These are phyloP conservation scores for Naganishia onofrii DNA, from an alignment of 768 basidiomycete species.

Conservation along the genomic window DNA sequence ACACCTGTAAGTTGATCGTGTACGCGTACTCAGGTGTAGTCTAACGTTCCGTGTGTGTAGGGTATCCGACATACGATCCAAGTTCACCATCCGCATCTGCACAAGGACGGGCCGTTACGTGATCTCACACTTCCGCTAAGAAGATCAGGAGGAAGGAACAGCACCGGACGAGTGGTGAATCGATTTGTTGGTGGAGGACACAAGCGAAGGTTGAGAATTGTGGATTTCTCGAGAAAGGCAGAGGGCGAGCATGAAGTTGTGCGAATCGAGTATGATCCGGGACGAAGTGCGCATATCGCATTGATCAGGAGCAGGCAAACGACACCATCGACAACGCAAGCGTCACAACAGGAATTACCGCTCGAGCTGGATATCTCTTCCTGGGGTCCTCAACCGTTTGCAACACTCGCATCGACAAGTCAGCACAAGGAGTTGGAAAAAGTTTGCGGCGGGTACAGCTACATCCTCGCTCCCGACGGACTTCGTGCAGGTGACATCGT, in stretches of 20 bases:
- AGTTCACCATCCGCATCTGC: constrained; percentile 78
- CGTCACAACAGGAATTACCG: constrained; percentile 29
- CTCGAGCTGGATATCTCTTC: constrained; percentile 32
- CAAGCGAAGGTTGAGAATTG: constrained; percentile 72
- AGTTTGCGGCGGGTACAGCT: constrained; percentile 63
- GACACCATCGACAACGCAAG: constrained; percentile 27
- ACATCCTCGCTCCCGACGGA: constrained; percentile 89
- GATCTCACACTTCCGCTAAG: constrained; percentile 76
- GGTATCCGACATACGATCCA: constrained; percentile 78
- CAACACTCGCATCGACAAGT: background rate
- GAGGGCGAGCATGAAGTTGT: constrained; percentile 82
- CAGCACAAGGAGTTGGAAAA: constrained; percentile 29
- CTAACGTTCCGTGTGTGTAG: constrained; percentile 30
- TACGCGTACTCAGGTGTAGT: background rate
- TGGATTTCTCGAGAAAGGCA: constrained; percentile 80
- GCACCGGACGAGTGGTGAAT: constrained; percentile 78
- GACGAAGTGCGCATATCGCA: constrained; percentile 89
- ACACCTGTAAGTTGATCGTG: constrained; percentile 26
- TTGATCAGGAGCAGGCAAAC: constrained; percentile 64
- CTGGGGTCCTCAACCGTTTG: constrained; percentile 26
- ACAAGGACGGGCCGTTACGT: constrained; percentile 78
- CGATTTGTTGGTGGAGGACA: constrained; percentile 90
- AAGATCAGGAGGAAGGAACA: constrained; percentile 80
- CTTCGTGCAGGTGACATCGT: constrained; percentile 83
- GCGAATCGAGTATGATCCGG: constrained; percentile 95